phyloP scores from a whole-genome alignment of 305 asterid genomes.

The Galium porrigens region DNA sequence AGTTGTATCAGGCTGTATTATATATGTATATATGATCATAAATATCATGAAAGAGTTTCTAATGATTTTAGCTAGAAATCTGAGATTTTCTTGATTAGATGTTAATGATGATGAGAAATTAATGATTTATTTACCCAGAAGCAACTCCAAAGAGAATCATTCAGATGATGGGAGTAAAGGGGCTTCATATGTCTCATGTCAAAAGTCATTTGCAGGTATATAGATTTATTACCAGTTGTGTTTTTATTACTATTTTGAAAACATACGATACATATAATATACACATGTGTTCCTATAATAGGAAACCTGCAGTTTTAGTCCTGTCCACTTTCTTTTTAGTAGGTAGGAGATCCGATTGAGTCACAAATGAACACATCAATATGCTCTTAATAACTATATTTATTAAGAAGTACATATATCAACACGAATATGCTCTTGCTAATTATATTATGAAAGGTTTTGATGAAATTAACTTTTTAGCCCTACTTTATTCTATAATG shows the following conservation, averaged over 20 bases:
- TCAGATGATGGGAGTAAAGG: conserved; percentile 46
- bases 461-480: not conserved
- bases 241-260: not conserved
- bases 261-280: not conserved
- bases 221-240: not conserved
- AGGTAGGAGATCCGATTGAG: not conserved
- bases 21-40: too few species aligned
- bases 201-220: conserved; percentile 65
- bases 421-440: too few species aligned
- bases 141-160: conserved; percentile 62
- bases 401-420: too few species aligned
- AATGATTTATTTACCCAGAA: conserved; percentile 22
- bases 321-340: not conserved
- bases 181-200: conserved; percentile 49
- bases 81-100: not conserved
- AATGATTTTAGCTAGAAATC: not conserved
- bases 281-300: not conserved
- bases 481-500: too few species aligned
- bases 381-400: not conserved
- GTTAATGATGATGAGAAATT: not conserved
- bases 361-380: not conserved
- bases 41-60: not conserved
- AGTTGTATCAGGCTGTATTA: too few species aligned
- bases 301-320: not conserved
- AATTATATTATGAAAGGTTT: not conserved